Conservation (phyloP, 208 protist species). For the Balamuthia mandrillaris region DNA sequence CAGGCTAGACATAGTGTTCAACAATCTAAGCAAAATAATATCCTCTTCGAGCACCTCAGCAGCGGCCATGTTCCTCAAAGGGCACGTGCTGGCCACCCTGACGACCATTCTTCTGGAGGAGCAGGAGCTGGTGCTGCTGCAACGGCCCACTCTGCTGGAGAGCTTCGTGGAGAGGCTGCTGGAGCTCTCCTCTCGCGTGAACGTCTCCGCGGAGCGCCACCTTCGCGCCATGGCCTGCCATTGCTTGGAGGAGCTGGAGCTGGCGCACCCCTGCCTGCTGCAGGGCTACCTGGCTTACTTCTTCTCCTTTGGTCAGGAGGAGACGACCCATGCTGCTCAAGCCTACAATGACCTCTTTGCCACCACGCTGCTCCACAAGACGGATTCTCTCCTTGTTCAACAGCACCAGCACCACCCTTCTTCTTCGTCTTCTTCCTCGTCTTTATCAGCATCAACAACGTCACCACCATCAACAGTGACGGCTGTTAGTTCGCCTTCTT, state of each 20-base stretch:
- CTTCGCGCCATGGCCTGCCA: neutral
- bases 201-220: neutral
- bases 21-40: conserved; percentile 9
- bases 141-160: neutral
- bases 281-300: neutral
- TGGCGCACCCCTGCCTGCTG: conserved; percentile 13
- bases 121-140: neutral
- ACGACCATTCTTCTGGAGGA: conserved; percentile 32
- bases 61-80: conserved; percentile 3
- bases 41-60: neutral
- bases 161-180: neutral
- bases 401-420: neutral
- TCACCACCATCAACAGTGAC: neutral
- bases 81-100: conserved; percentile 20
- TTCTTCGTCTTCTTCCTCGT: neutral
- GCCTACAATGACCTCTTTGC: conserved; percentile 10
- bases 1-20: neutral
- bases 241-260: conserved; percentile 9
- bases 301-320: conserved; percentile 3
- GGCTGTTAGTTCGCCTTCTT: neutral
- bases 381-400: neutral
- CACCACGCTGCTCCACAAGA: neutral
- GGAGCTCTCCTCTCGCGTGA: neutral
- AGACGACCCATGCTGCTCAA: conserved; percentile 1
- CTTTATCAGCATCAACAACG: neutral